These are phyloP conservation scores for Panaeolus cyanescens DNA, from an alignment of 768 basidiomycete species.

Conservation along the genomic window DNA sequence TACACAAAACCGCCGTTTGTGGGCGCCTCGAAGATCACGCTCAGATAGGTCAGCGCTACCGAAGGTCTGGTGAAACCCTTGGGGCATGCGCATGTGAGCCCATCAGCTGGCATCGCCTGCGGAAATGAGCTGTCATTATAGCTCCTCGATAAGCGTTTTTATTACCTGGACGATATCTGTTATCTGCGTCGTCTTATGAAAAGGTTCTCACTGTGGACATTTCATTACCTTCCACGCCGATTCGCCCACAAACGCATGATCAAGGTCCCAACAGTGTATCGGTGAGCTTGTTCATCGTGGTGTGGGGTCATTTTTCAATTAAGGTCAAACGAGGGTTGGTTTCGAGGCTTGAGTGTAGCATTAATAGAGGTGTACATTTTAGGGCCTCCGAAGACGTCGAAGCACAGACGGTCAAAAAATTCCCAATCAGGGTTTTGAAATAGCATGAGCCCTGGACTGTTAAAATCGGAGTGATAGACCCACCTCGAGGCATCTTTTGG, in stretches of 20 bases:
- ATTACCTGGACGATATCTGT: slow-evolving; percentile 1
- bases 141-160: not conserved
- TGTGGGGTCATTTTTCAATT: slow-evolving; percentile 1
- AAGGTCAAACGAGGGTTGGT: not conserved
- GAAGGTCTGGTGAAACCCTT: not conserved
- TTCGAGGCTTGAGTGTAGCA: not conserved
- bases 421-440: not conserved
- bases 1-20: not conserved
- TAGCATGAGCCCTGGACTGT: not conserved
- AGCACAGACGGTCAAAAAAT: not conserved
- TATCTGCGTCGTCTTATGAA: not conserved
- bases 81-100: too few relatives aligned
- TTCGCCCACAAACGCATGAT: not conserved
- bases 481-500: not conserved
- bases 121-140: not conserved
- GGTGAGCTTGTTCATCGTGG: slow-evolving; percentile 1
- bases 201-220: not conserved
- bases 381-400: not conserved
- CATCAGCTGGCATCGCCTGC: not conserved
- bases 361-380: too few relatives aligned
- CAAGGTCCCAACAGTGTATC: not conserved
- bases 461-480: not conserved
- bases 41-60: not conserved
- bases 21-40: not conserved
- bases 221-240: not conserved